Conservation (phyloP, 805 yeast genomes). For the Blastobotrys muscicola region DNA sequence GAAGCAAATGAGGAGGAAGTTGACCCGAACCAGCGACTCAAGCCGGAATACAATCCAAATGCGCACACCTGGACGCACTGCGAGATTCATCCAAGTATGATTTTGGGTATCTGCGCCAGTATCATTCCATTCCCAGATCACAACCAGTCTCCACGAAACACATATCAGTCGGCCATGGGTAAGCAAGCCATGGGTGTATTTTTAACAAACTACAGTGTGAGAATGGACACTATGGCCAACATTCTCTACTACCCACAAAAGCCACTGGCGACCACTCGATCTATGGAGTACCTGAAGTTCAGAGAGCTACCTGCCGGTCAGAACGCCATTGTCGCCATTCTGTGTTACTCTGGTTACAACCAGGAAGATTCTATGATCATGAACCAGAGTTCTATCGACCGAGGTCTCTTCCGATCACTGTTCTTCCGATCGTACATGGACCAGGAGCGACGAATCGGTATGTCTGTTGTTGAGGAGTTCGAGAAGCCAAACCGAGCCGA, state of each 20-base stretch:
- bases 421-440: constrained; percentile 98
- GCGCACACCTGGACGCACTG: constrained; percentile 92
- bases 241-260: constrained; percentile 95
- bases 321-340: constrained; percentile 95
- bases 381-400: constrained; percentile 96
- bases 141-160: constrained; percentile 88
- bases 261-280: constrained; percentile 94
- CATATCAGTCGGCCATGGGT: constrained; percentile 95
- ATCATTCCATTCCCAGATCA: constrained; percentile 99
- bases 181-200: constrained; percentile 99
- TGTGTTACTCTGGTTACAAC: constrained; percentile 96
- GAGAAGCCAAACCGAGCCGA: constrained; percentile 95
- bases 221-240: constrained; percentile 99
- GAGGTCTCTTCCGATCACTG: constrained; percentile 91
- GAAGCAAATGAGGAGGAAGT: constrained; percentile 38
- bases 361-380: constrained; percentile 99
- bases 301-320: constrained; percentile 99
- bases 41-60: constrained; percentile 50
- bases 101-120: constrained; percentile 96
- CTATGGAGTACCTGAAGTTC: constrained; percentile 95
- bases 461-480: constrained; percentile 95
- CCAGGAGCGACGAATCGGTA: constrained; percentile 96
- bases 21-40: constrained; percentile 82
- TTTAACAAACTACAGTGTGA: constrained; percentile 85
- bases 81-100: constrained; percentile 98